phyloP scores from a whole-genome alignment of 345 rosid species.

The Gossypium sturtianum region DNA sequence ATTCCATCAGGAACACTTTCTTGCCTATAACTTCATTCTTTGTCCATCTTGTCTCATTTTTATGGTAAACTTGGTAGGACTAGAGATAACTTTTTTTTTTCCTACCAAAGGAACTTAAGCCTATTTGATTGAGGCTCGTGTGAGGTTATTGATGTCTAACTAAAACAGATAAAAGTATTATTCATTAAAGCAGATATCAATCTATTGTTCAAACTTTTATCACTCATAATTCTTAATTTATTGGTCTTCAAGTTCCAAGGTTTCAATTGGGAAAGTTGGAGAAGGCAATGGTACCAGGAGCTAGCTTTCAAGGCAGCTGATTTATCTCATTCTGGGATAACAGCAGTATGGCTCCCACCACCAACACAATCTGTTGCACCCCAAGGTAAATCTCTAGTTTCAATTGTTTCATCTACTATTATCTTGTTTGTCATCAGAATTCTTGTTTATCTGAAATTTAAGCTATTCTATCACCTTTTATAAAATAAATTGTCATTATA shows the following conservation, averaged over 20 bases:
- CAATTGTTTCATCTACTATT: background rate
- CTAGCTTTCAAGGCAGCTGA: constrained; percentile 43
- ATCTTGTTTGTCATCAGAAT: background rate
- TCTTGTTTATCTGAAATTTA: background rate
- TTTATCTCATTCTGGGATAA: constrained; percentile 36
- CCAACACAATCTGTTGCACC: constrained; percentile 53
- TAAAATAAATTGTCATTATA: constrained; percentile 6
- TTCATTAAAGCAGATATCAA: background rate
- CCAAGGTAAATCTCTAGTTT: constrained; percentile 27
- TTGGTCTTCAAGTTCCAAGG: constrained; percentile 40
- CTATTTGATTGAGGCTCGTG: background rate
- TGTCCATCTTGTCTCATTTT: background rate
- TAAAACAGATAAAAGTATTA: background rate
- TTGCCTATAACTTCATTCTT: background rate
- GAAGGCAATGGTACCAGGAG: constrained; percentile 44
- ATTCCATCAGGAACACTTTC: background rate
- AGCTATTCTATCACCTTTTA: background rate
- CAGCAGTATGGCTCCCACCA: constrained; percentile 49
- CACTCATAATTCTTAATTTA: constrained; percentile 1
- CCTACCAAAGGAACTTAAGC: background rate
- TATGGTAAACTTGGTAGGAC: background rate
- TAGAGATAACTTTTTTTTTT: background rate
- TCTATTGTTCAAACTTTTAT: background rate
- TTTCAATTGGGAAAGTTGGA: constrained; percentile 55
- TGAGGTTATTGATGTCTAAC: background rate